These are phyloP conservation scores for Heliamphora exappendiculata DNA, from an alignment of 148 eudicot genomes.

Conservation along the genomic window DNA sequence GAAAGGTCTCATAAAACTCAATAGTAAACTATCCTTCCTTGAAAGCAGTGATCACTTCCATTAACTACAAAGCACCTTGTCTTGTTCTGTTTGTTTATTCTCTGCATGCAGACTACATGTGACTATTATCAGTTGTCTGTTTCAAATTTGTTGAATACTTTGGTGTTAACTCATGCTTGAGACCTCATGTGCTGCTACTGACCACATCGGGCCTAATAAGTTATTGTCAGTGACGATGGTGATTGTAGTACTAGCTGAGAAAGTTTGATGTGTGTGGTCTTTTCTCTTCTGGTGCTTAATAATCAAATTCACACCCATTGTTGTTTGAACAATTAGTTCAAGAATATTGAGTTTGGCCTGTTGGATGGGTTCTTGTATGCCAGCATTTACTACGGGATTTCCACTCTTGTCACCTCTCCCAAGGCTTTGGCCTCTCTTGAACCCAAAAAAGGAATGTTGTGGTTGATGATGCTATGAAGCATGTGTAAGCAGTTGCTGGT, in stretches of 20 bases:
- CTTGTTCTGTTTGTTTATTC: neutral
- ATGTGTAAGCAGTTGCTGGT: too few species aligned
- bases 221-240: neutral
- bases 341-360: neutral
- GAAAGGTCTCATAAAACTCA: neutral
- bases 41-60: too few species aligned
- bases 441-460: too few species aligned
- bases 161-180: neutral
- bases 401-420: too few species aligned
- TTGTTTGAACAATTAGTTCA: neutral
- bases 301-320: neutral
- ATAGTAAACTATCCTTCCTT: too few species aligned
- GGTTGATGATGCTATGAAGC: too few species aligned
- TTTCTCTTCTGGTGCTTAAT: neutral
- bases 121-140: neutral
- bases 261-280: neutral
- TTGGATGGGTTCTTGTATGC: too few species aligned
- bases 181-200: neutral
- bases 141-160: neutral
- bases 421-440: too few species aligned
- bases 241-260: neutral
- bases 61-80: neutral
- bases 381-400: too few species aligned
- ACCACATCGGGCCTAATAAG: neutral
- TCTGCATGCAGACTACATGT: neutral